These are phyloP conservation scores for Sporothrix brunneoviolacea DNA, from an alignment of 2,329 filamentous ascomycete genomes.

Conservation along the genomic window DNA sequence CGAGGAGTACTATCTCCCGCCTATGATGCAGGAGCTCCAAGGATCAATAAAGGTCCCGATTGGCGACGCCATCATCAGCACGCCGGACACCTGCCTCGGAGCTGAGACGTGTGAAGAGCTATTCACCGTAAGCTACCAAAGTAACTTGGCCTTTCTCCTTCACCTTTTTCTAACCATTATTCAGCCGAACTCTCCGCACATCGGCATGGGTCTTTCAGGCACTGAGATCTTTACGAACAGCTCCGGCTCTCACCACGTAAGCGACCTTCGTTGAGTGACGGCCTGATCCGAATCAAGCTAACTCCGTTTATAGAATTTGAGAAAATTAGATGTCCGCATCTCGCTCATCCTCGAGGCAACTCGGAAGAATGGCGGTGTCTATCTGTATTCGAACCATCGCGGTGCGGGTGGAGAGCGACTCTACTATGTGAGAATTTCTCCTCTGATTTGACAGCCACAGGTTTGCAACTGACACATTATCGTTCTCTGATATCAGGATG, in stretches of 20 bases:
- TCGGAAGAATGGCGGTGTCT: conserved; percentile 34
- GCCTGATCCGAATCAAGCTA: not conserved
- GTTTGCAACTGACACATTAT: no score
- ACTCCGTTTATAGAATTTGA: conserved; percentile 22
- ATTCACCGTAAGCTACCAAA: conserved; percentile 16
- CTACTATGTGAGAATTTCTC: conserved; percentile 36
- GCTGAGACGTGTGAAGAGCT: conserved; percentile 24
- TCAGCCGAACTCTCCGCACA: conserved; percentile 39
- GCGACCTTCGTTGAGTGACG: not conserved
- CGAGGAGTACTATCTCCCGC: conserved; percentile 60
- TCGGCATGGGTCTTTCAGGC: conserved; percentile 58
- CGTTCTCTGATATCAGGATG: conserved; percentile 32
- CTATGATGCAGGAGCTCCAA: conserved; percentile 49
- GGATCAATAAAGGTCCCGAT: conserved; percentile 47
- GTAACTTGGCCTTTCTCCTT: not conserved
- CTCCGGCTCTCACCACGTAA: conserved; percentile 51
- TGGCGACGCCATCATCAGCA: conserved; percentile 59
- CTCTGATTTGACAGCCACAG: no score
- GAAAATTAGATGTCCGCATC: conserved; percentile 59
- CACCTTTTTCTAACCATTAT: no score
- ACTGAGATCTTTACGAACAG: conserved; percentile 68
- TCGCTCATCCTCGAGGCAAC: conserved; percentile 62
- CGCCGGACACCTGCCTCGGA: conserved; percentile 55
- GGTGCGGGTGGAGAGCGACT: conserved; percentile 44
- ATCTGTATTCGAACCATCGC: conserved; percentile 51